Conservation (phyloP, 2,329 filamentous ascomycete genomes). For the Beauveria bassiana region DNA sequence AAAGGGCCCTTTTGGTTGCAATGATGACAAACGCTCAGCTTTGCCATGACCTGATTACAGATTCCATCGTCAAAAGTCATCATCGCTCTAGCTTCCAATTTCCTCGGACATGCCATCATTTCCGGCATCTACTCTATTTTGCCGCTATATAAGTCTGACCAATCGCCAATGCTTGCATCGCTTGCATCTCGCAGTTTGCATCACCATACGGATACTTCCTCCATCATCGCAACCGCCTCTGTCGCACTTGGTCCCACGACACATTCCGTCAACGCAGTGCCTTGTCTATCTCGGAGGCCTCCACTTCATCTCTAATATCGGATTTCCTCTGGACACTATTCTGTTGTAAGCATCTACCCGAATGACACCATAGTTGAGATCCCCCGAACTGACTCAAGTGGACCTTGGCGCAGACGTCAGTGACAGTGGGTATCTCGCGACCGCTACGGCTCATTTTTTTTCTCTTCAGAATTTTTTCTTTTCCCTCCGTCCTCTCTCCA, state of each 20-base stretch:
- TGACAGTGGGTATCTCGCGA: constrained; percentile 1
- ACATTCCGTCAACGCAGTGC: background rate
- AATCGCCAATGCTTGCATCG: background rate
- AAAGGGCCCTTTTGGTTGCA: background rate
- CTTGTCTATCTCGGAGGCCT: background rate
- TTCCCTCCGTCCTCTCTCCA: background rate
- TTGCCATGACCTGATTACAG: constrained; percentile 5
- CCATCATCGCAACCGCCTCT: background rate
- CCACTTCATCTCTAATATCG: background rate
- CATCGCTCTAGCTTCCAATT: background rate
- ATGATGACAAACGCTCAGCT: constrained; percentile 6
- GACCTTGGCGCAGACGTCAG: background rate
- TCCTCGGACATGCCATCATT: background rate
- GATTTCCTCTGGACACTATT: background rate
- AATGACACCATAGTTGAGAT: constrained; percentile 17
- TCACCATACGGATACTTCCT: background rate
- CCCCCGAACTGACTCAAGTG: constrained; percentile 4
- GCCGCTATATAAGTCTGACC: background rate
- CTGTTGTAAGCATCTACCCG: background rate
- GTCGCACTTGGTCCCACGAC: background rate
- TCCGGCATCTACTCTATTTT: background rate
- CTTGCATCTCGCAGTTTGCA: background rate
- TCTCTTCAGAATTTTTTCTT: constrained; percentile 1
- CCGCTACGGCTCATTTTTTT: background rate
- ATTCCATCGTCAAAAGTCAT: constrained; percentile 8